These are phyloP conservation scores for Candida pseudofarinosa DNA, from an alignment of 805 yeast genomes.

Conservation along the genomic window DNA sequence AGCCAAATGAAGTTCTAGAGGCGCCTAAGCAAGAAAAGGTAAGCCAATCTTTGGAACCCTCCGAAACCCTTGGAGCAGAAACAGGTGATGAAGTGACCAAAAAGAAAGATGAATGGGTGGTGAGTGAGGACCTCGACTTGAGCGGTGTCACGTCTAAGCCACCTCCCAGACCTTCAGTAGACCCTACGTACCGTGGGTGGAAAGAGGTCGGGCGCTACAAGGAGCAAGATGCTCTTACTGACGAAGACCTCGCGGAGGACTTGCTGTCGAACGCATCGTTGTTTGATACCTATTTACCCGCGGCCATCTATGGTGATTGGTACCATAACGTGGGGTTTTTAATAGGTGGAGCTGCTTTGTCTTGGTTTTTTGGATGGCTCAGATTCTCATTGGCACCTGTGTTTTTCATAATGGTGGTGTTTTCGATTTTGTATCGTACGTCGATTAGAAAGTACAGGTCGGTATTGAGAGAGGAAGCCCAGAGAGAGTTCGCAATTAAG, in stretches of 20 bases:
- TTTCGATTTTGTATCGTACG: constrained; percentile 73
- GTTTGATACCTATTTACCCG: constrained; percentile 72
- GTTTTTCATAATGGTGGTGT: constrained; percentile 61
- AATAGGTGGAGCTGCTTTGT: constrained; percentile 61
- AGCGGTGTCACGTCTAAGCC: constrained; percentile 31
- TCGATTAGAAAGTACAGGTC: constrained; percentile 78
- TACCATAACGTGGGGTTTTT: constrained; percentile 81
- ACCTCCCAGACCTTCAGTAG: constrained; percentile 48
- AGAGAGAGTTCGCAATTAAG: constrained; percentile 78
- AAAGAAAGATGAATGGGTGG: constrained; percentile 18
- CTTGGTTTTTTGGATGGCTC: constrained; percentile 77
- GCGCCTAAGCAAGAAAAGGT: constrained; percentile 29
- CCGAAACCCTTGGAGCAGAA: not conserved
- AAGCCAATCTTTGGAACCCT: constrained; percentile 9
- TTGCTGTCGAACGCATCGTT: constrained; percentile 65
- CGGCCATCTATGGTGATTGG: constrained; percentile 89
- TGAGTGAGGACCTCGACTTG: constrained; percentile 38
- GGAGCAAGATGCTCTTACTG: constrained; percentile 56
- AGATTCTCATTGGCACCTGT: constrained; percentile 77
- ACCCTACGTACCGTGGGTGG: constrained; percentile 85
- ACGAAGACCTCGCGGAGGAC: constrained; percentile 72
- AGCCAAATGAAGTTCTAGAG: constrained; percentile 32
- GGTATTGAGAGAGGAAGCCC: constrained; percentile 70
- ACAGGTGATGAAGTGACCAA: constrained; percentile 1
- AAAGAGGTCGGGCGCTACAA: constrained; percentile 89